A percentile compares a stretch with the other conserved stretches of the same genome.
Evolutionary conservation across 1,139 yeast species (phyloP).

Genomic region (Yamadazyma diospyri): DNA sequence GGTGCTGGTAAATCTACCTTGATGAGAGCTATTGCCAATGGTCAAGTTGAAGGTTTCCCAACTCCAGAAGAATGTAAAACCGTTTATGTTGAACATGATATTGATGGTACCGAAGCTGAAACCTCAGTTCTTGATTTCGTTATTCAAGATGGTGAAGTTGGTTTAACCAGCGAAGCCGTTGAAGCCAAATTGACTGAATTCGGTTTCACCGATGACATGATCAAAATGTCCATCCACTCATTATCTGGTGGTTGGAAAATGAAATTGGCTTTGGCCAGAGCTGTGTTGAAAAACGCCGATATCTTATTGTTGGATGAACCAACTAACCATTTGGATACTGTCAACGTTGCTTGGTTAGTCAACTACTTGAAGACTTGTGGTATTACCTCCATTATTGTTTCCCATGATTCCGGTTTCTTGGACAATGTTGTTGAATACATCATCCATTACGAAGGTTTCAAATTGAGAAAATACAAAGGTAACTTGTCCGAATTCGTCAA

Average conservation of each 20-base stretch:
- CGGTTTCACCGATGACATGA: constrained; percentile 90
- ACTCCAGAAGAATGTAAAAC: constrained; percentile 97
- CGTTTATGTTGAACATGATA: constrained; percentile 98
- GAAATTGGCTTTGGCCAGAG: constrained; percentile 99
- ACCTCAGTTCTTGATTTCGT: constrained; percentile 92
- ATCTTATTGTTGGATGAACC: constrained; percentile 98
- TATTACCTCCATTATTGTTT: constrained; percentile 95
- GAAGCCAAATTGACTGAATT: constrained; percentile 78
- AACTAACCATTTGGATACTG: constrained; percentile 99
- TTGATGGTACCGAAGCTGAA: constrained; percentile 96
- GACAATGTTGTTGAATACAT: constrained; percentile 97
- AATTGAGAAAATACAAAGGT: constrained; percentile 99
- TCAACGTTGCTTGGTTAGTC: constrained; percentile 98
- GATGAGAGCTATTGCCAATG: constrained; percentile 99
- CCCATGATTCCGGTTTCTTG: constrained; percentile 99
- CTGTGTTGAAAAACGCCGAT: constrained; percentile 98
- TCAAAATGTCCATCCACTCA: constrained; percentile 87
- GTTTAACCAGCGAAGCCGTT: constrained; percentile 65
- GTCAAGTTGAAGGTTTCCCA: constrained; percentile 99
- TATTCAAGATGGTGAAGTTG: constrained; percentile 75
- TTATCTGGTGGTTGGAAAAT: constrained; percentile 99
- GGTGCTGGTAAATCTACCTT: constrained; percentile 99
- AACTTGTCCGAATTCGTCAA: constrained; percentile 97
- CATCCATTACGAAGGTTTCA: constrained; percentile 99
- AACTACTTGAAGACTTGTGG: constrained; percentile 98